phyloP scores from a whole-genome alignment of 345 rosid genomes.

The Laguncularia racemosa region DNA sequence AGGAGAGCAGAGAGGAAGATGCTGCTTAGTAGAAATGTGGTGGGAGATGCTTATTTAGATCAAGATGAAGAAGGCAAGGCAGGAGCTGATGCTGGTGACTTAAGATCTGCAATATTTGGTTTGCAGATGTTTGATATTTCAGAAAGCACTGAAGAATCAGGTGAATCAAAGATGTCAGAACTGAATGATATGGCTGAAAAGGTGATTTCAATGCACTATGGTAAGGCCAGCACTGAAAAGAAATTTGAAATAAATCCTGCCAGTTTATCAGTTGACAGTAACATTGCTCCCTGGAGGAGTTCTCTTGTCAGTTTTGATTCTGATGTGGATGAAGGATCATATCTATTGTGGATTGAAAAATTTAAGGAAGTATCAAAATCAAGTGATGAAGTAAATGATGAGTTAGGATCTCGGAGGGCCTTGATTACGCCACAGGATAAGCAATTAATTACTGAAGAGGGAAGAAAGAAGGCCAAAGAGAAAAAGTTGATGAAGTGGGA shows the following conservation, averaged over 20 bases:
- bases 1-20: conserved; percentile 71
- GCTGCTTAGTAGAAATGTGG: conserved; percentile 69
- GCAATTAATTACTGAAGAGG: conserved; percentile 42
- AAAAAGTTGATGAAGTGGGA: conserved; percentile 69
- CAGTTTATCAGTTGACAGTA: conserved; percentile 18
- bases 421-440: conserved; percentile 34
- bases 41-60: conserved; percentile 40
- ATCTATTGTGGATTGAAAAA: conserved; percentile 78
- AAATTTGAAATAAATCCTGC: conserved; percentile 43
- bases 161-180: conserved; percentile 39
- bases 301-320: conserved; percentile 29
- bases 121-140: conserved; percentile 61
- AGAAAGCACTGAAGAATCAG: conserved; percentile 28
- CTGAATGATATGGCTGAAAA: conserved; percentile 54
- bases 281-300: conserved; percentile 18
- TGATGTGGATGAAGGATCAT: conserved; percentile 78
- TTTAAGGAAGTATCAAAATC: conserved; percentile 47
- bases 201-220: conserved; percentile 52
- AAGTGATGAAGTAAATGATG: conserved; percentile 22
- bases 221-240: conserved; percentile 31
- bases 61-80: conserved; percentile 40
- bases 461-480: conserved; percentile 63
- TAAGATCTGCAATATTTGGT: conserved; percentile 67
- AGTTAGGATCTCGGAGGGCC: conserved; percentile 36
- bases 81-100: conserved; percentile 39